Evolutionary conservation across 2,329 filamentous ascomycete species (phyloP).

Genomic region (Fusarium miscanthi): DNA sequence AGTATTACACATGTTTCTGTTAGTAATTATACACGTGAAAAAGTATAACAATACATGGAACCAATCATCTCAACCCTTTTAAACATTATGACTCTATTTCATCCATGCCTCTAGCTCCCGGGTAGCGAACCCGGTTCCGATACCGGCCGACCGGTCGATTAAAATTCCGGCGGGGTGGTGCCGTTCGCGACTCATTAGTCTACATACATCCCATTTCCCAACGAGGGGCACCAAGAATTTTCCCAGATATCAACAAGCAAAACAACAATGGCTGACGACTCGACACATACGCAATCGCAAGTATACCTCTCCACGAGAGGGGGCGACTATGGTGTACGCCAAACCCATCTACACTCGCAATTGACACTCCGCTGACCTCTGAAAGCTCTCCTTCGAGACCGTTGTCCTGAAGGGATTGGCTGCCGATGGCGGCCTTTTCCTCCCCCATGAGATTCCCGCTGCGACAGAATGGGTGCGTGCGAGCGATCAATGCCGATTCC

Average conservation of each 20-base stretch:
- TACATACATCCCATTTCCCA: neutral
- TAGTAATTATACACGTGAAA: no score
- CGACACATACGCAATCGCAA: conserved; percentile 43
- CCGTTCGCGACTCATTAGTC: conserved; percentile 16
- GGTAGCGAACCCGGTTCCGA: conserved; percentile 6
- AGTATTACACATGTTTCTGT: no score
- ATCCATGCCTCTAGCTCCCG: neutral
- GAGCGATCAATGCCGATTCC: conserved; percentile 9
- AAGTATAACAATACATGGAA: neutral
- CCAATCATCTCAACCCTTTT: neutral
- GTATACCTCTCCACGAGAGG: conserved; percentile 45
- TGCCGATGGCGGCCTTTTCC: conserved; percentile 84
- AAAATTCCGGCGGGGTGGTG: conserved; percentile 38
- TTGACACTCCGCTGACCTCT: conserved; percentile 9
- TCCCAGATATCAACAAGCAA: conserved; percentile 18
- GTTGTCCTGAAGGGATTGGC: conserved; percentile 89
- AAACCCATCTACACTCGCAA: rapidly evolving
- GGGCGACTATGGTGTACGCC: conserved; percentile 43
- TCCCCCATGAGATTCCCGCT: conserved; percentile 80
- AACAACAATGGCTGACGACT: conserved; percentile 38
- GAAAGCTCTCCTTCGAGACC: conserved; percentile 84
- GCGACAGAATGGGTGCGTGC: conserved; percentile 65
- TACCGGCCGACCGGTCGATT: conserved; percentile 31
- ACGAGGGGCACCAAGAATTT: conserved; percentile 37
- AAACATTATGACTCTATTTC: neutral